Conservation (phyloP, 2,329 filamentous ascomycete genomes). For the Cladosporium sp. region DNA sequence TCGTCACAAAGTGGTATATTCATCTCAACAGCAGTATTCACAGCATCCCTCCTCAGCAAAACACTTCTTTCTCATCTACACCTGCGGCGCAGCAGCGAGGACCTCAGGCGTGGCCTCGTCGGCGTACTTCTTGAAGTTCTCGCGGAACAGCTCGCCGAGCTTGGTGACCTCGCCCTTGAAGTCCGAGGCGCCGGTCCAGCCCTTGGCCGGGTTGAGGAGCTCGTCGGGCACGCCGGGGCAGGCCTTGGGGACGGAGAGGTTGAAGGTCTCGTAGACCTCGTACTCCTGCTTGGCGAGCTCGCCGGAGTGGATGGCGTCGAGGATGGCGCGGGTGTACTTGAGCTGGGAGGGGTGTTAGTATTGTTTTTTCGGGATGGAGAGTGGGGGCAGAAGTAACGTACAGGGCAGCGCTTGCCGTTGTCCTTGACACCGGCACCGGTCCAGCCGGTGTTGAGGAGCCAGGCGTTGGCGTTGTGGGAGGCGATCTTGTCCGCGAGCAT, state of each 20-base stretch:
- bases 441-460: slow-evolving; percentile 98
- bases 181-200: slow-evolving; percentile 77
- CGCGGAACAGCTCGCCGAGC: slow-evolving; percentile 80
- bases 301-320: slow-evolving; percentile 95
- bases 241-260: slow-evolving; percentile 87
- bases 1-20: slow-evolving; percentile 6
- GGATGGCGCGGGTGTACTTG: slow-evolving; percentile 97
- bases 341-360: slow-evolving; percentile 37
- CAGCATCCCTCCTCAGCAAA: neutral
- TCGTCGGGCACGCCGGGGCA: slow-evolving; percentile 86
- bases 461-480: slow-evolving; percentile 89
- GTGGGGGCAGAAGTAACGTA: slow-evolving; percentile 51
- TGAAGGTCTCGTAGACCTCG: slow-evolving; percentile 94
- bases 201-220: slow-evolving; percentile 88
- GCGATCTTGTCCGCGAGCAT: slow-evolving; percentile 99
- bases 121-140: slow-evolving; percentile 96
- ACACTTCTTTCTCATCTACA: neutral
- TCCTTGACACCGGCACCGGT: slow-evolving; percentile 85
- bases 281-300: slow-evolving; percentile 90
- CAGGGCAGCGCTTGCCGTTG: slow-evolving; percentile 89
- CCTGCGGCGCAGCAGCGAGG: slow-evolving; percentile 38
- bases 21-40: neutral
- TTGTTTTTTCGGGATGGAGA: neutral
- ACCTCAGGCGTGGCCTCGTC: slow-evolving; percentile 58
- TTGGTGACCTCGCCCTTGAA: slow-evolving; percentile 87